phyloP scores from a whole-genome alignment of 495 filamentous ascomycete genomes.

The Xylaria grammica region DNA sequence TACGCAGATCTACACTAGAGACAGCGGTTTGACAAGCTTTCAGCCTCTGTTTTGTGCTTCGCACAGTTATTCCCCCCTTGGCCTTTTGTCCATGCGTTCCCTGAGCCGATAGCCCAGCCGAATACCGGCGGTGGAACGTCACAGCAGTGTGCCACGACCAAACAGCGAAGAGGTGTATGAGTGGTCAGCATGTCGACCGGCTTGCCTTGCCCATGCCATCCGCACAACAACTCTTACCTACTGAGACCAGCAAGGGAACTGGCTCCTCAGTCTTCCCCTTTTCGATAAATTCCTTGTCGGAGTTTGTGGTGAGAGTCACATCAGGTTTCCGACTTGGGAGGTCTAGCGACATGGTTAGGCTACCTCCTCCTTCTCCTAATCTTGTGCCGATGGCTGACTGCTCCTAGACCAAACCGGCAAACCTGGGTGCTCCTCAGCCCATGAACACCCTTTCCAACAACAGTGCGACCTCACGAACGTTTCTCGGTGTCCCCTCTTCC shows the following conservation, averaged over 20 bases:
- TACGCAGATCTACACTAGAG: neutral
- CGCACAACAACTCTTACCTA: slow-evolving; percentile 7
- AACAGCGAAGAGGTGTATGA: slow-evolving; percentile 16
- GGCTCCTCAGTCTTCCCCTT: neutral
- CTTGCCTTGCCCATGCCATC: slow-evolving; percentile 24
- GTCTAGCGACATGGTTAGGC: slow-evolving; percentile 21
- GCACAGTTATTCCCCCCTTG: neutral
- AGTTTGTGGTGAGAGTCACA: neutral
- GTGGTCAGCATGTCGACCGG: slow-evolving; percentile 42
- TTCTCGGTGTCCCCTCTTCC: slow-evolving; percentile 3
- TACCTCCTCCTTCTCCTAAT: neutral
- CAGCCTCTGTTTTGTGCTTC: neutral
- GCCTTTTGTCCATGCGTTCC: slow-evolving; percentile 20
- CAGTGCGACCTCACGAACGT: slow-evolving; percentile 15
- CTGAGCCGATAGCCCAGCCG: slow-evolving; percentile 6
- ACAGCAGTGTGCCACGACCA: slow-evolving; percentile 15
- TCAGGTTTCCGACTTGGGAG: neutral
- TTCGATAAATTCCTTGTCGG: neutral
- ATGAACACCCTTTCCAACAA: slow-evolving; percentile 31
- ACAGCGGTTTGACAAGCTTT: neutral
- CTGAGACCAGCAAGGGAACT: slow-evolving; percentile 21
- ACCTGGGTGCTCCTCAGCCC: slow-evolving; percentile 23
- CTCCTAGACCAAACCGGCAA: slow-evolving; percentile 8
- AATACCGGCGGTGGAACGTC: slow-evolving; percentile 13
- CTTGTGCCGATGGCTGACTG: neutral